Base-by-base conservation (phyloP, 345 rosid species). In the Durio zibethinus region DNA sequence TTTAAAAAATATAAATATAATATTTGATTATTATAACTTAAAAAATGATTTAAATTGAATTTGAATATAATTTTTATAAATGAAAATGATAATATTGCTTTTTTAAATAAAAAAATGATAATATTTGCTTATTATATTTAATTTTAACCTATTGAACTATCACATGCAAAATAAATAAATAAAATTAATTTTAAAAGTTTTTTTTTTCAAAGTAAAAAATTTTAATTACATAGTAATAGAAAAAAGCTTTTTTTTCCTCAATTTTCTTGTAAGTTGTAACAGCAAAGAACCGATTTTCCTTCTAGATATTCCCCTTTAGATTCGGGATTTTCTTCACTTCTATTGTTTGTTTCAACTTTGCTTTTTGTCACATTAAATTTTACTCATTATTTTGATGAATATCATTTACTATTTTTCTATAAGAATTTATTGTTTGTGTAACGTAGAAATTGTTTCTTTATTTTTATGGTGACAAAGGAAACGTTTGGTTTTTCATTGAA, bases 261-360 rank as follows among this genome's bases (percentile, higher is more conserved):
- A 50, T 2, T 56, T 56, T 21, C 1, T n/a, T 23, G 61, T 56
- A 56, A 21, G 29, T 52, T 75, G 88, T 82, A 88, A 88, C 90
- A 84, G 89, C 81, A 78, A 48, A 82, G 75, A 57, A 83, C 81
- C 72, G 83, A 81, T 82, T 81, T 83, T 63, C 75, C 80, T 79
- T 88, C 87, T 82, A 80, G 84, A 86, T 82, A 88, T 82, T 82
- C 82, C 84, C 92, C 97, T 80, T 40, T 21, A 80, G 91, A 90
- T 88, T 87, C 94, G 94, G 86, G 83, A 82, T 80, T 74, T 56
- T 29, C 79, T 40, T 14, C 78, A 48, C 27, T 80, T 68, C 76
- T 29, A 16, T 33, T 1, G 4, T 14, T 21, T 27, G 16, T 10
- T 27, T 27, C 8, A 20, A 60, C 16, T 47, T 48, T 47, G 11